Evolutionary conservation across 208 protist genomes (phyloP), one percentile per base, ranked within the genome.

Genomic region (Tetramitus jugosus): DNA sequence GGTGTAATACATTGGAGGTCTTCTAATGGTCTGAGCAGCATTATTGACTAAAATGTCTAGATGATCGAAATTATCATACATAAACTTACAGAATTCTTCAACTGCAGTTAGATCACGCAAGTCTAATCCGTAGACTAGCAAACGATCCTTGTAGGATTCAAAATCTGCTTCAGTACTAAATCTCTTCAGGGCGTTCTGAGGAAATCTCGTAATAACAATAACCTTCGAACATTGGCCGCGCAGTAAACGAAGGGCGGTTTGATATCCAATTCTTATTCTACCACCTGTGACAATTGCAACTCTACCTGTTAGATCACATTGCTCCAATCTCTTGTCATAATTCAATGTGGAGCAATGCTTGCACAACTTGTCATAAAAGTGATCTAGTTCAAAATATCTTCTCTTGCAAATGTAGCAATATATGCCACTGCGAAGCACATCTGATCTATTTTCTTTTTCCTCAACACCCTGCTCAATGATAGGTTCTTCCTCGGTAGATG

Each of bases 361-460:
- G 82, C 96, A 98, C 83, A 98, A 86, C 82, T 88, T 90, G 85
- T 97, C 92, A 88, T 98, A 98, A 83, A 97, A 98, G 42, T 89
- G 89, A 83, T 98, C 95, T 26, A 98, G 87, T 37, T 87, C 79
- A 46, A 84, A 84, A 84, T 92, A 97, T 29, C 83, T 83, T 40
- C 89, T 84, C 75, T 93, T 90, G 85, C 92, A 95, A 14, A 82
- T 91, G 83, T 94, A 86, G 86, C 94, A 95, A n/a, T n/a, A n/a
- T n/a, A n/a, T n/a, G n/a, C n/a, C n/a, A n/a, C n/a, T n/a, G n/a
- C n/a, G n/a, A n/a, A n/a, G n/a, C n/a, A n/a, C n/a, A n/a, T n/a
- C n/a, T n/a, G n/a, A n/a, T n/a, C n/a, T n/a, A n/a, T n/a, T n/a
- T n/a, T n/a, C n/a, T n/a, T n/a, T n/a, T n/a, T n/a, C n/a, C n/a